Evolutionary conservation across 202 grass and related monocot species (phyloP).

Genomic region (Setaria italica): DNA sequence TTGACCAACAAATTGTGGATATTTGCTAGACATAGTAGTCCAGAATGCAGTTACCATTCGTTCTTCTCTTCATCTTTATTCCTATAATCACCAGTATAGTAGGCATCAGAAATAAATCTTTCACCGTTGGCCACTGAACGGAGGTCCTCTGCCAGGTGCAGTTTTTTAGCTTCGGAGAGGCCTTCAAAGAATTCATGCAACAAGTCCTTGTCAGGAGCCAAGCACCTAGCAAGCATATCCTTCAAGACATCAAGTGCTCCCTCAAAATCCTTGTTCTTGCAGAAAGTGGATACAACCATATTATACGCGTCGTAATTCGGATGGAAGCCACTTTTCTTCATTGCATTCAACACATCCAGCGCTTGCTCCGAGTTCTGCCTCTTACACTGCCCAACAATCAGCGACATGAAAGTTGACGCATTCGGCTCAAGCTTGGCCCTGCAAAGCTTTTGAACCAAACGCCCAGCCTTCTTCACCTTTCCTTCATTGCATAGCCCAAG

Average conservation of each 20-base stretch:
- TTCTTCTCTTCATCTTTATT: constrained; percentile 35
- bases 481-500: constrained; percentile 75
- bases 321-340: constrained; percentile 79
- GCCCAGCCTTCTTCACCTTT: constrained; percentile 67
- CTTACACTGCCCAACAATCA: constrained; percentile 73
- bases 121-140: constrained; percentile 36
- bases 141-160: constrained; percentile 58
- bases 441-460: constrained; percentile 63
- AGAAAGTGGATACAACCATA: constrained; percentile 73
- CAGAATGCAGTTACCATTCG: constrained; percentile 27
- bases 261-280: constrained; percentile 86
- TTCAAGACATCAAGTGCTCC: constrained; percentile 75
- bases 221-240: constrained; percentile 65
- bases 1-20: constrained; percentile 11
- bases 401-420: constrained; percentile 70
- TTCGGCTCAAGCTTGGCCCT: constrained; percentile 62
- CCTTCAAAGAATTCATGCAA: constrained; percentile 69
- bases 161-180: constrained; percentile 61
- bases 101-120: constrained; percentile 65
- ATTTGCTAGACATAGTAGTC: neutral
- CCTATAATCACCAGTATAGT: constrained; percentile 55
- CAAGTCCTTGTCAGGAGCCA: constrained; percentile 65
- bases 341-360: constrained; percentile 67
- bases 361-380: constrained; percentile 84
- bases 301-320: constrained; percentile 56